phyloP scores from a whole-genome alignment of 441 rosid genomes.

The Adansonia madagascariensis region DNA sequence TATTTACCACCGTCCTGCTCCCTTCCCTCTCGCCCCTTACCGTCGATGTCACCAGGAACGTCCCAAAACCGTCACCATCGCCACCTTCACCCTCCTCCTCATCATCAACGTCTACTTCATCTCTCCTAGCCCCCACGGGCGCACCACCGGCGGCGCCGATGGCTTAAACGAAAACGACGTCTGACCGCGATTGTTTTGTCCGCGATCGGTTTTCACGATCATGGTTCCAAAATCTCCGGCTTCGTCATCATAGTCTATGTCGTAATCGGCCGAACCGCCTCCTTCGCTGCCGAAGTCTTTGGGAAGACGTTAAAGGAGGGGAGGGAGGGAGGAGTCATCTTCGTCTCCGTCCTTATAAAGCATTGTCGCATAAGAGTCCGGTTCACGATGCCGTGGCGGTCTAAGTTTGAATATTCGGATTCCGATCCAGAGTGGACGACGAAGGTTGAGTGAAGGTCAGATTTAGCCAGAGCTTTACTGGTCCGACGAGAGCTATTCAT shows the following conservation, averaged over 20 bases:
- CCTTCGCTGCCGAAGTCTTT: conserved; percentile 91
- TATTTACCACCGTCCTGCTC: conserved; percentile 66
- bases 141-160: conserved; percentile 23
- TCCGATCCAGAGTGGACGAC: conserved; percentile 48
- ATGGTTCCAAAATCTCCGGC: conserved; percentile 70
- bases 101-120: conserved; percentile 37
- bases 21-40: conserved; percentile 40
- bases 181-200: conserved; percentile 28
- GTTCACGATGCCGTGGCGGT: conserved; percentile 34
- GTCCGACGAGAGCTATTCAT: conserved; percentile 44
- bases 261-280: conserved; percentile 58
- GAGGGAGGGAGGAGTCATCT: conserved; percentile 80
- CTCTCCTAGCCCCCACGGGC: conserved; percentile 38
- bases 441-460: conserved; percentile 66
- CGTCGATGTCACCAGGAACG: conserved; percentile 66
- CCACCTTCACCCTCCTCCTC: conserved; percentile 49
- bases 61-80: conserved; percentile 59
- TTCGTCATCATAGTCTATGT: conserved; percentile 48
- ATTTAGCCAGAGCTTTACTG: conserved; percentile 50
- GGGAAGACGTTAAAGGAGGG: conserved; percentile 84
- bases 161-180: conserved; percentile 40
- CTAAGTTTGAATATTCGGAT: conserved; percentile 38
- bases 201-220: conserved; percentile 66
- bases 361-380: conserved; percentile 61
- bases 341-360: conserved; percentile 59